Conservation (phyloP, 2,329 filamentous ascomycete species). For the Dactylellina leptospora region DNA sequence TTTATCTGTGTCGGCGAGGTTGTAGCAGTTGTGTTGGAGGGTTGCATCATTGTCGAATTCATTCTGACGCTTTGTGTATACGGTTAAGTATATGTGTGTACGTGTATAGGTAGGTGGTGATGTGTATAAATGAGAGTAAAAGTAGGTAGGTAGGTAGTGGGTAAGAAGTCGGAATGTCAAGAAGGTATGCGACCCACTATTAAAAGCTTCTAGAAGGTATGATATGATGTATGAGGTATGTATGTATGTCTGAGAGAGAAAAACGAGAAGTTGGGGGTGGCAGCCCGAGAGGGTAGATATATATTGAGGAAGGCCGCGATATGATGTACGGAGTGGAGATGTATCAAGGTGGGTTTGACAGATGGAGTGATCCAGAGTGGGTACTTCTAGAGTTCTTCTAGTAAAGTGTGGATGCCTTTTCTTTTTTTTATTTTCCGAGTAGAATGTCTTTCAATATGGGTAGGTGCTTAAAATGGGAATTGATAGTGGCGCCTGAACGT, state of each 20-base stretch:
- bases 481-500: conserved; percentile 54
- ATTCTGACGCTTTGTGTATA: too few species aligned
- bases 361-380: conserved; percentile 44
- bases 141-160: conserved; percentile 25
- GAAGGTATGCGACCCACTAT: conserved; percentile 32
- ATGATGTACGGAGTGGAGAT: conserved; percentile 43
- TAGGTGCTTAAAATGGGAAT: conserved; percentile 54
- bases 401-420: conserved; percentile 33
- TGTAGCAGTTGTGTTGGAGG: conserved; percentile 53
- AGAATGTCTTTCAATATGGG: conserved; percentile 53
- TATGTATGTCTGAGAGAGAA: conserved; percentile 53
- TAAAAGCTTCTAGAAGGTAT: conserved; percentile 27
- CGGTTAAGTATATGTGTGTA: conserved; percentile 49
- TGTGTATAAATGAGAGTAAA: conserved; percentile 10
- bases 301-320: conserved; percentile 49
- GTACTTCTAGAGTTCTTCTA: conserved; percentile 50
- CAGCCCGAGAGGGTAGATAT: conserved; percentile 49
- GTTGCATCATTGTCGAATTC: conserved; percentile 56
- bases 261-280: conserved; percentile 32
- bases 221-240: conserved; percentile 43
- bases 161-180: conserved; percentile 46
- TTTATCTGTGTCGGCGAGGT: conserved; percentile 55
- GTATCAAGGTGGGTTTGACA: conserved; percentile 52
- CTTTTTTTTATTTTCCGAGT: conserved; percentile 52
- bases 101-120: conserved; percentile 16